phyloP scores from a whole-genome alignment of 164 flowering plant species.

The Buxus sempervirens region DNA sequence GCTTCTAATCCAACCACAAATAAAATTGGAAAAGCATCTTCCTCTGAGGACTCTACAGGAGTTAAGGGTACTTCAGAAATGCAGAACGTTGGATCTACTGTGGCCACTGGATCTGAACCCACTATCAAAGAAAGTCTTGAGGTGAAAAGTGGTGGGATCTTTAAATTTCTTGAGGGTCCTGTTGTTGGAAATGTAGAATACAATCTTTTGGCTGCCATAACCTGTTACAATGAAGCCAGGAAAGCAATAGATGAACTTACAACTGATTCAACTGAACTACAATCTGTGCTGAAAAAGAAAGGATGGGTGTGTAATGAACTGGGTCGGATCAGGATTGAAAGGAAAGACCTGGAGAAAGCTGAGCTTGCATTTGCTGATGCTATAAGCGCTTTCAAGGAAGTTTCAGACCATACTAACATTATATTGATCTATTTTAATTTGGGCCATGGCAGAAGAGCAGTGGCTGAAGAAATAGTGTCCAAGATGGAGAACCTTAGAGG shows the following conservation, averaged over 20 bases:
- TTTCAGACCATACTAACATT: constrained; percentile 69
- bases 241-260: constrained; percentile 52
- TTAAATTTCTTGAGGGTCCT: constrained; percentile 57
- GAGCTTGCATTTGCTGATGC: constrained; percentile 87
- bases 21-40: constrained; percentile 11
- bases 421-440: constrained; percentile 80
- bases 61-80: constrained; percentile 17
- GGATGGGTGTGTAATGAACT: constrained; percentile 98
- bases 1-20: constrained; percentile 11
- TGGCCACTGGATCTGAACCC: constrained; percentile 20
- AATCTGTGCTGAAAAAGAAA: constrained; percentile 65
- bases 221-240: constrained; percentile 72
- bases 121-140: constrained; percentile 23
- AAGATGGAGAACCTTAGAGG: constrained; percentile 47
- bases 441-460: constrained; percentile 90
- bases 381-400: constrained; percentile 71
- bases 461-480: constrained; percentile 79
- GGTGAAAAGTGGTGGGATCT: constrained; percentile 78
- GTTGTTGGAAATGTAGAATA: constrained; percentile 43
- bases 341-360: constrained; percentile 60
- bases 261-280: constrained; percentile 48
- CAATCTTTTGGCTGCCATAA: constrained; percentile 55
- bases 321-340: constrained; percentile 67
- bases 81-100: constrained; percentile 9
- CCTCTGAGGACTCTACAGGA: constrained; percentile 12